Evolutionary conservation across 208 protist genomes (phyloP), one percentile per base, ranked within the genome.

Genomic region (Porcisia hertigi): DNA sequence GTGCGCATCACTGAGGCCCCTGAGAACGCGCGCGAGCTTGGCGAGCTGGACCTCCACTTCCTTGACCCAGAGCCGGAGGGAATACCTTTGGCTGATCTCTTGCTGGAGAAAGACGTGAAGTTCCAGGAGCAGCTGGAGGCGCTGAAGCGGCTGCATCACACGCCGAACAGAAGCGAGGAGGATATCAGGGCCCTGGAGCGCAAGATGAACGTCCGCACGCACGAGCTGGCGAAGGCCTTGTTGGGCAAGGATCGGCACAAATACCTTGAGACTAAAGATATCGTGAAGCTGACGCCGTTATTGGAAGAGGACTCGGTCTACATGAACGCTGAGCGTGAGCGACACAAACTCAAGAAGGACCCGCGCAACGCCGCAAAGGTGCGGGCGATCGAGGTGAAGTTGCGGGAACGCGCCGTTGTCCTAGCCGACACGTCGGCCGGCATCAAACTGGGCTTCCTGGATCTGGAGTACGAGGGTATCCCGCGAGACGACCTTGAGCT

Each of bases 391-490:
- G 88, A 94, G 77, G 73, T 73, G 43, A 72, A 83, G 12, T 77
- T 92, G 49, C 77, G 79, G 45, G 62, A 73, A 18, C 73, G 70
- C 30, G 88, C 86, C 0, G 70, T 82, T 9, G 75, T 78, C 36
- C 79, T 92, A 62, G 75, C 77, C 23, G 83, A 91, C 54, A n/a
- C 77, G 6, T 76, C 66, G 23, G 53, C 71, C 41, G 69, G 69
- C 34, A 64, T 66, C n/a, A 83, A 93, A 55, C 80, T 90, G 49
- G 81, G 67, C 76, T 90, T 91, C 80, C 81, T 93, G 36, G 87
- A 90, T 47, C 77, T 82, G 47, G 85, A 94, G 79, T 89, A 91
- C 75, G 86, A 92, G 59, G 89, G 88, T n/a, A 91, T 94, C 69
- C 90, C 88, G 18, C 84, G 75, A 20, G 81, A 73, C 59, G 85